phyloP scores from a whole-genome alignment of 2,329 filamentous ascomycete species.

The Nakataea oryzae region DNA sequence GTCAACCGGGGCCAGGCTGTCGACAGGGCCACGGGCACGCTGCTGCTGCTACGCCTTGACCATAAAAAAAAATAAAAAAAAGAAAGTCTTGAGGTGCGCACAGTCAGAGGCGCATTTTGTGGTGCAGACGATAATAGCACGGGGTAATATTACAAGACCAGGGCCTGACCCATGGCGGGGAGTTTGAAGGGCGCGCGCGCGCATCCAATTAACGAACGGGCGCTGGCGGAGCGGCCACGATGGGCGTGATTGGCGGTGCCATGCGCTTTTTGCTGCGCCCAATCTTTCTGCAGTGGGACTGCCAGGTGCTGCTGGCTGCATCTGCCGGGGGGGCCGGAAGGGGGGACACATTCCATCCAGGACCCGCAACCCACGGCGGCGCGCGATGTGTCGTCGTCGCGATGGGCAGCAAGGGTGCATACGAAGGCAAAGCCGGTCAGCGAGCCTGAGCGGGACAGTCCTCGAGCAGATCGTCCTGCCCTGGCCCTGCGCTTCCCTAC shows the following conservation, averaged over 20 bases:
- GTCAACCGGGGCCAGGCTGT: background rate
- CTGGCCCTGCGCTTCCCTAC: background rate
- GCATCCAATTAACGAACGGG: background rate
- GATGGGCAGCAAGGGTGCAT: background rate
- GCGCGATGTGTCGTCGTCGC: background rate
- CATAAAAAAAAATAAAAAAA: too few species aligned
- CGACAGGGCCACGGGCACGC: background rate
- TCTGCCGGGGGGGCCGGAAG: too few species aligned
- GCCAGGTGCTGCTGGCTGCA: background rate
- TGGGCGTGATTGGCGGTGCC: background rate
- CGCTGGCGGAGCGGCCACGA: too few species aligned
- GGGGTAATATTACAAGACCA: background rate
- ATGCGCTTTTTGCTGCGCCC: background rate
- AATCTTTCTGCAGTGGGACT: background rate
- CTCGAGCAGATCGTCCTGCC: too few species aligned
- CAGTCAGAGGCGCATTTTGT: background rate
- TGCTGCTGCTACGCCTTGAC: background rate
- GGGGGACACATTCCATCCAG: too few species aligned
- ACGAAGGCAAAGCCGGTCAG: slow-evolving; percentile 1
- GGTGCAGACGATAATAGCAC: background rate
- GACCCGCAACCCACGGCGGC: too few species aligned
- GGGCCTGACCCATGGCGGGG: background rate
- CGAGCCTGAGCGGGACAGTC: too few species aligned
- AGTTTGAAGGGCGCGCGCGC: background rate
- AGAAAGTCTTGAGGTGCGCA: background rate